Base-by-base conservation (phyloP, 2,329 filamentous ascomycete species). In the Colletotrichum lindemuthianum region DNA sequence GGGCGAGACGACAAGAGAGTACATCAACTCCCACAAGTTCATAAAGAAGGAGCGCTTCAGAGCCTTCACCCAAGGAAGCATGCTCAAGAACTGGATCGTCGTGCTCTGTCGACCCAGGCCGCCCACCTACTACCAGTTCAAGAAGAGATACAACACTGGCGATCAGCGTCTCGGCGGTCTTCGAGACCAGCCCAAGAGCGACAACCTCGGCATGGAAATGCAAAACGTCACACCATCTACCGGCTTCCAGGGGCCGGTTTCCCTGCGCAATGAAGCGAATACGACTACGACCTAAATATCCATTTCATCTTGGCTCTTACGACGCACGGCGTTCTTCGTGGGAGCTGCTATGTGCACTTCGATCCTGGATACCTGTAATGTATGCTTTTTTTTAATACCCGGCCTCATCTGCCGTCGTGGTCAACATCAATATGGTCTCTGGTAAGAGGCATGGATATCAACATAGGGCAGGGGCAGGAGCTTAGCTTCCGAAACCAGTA, bases 21-120 rank as follows among this genome's bases (percentile, higher is more conserved):
- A 97, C 76, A 88, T 99, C 69, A 97, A 97, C 78, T 94, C 92
- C 5, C 93, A 97, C 78, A 98, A 98, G 77, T 98, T 99, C 75
- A 82, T 90, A 68, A 96, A 96, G 79, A 90, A 91, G 71, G 95
- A 99, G 75, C 88, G 96, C 11, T 96, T 97, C 77, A 85, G 94
- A 47, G 93, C 96, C 2, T 99, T 97, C 71, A 94, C 89, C 2
- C 93, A 96, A 73, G 90, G 89, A 40, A 90, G 82, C 69, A 81
- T 90, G 51, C 77, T 91, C 72, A 90, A 85, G 72, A 99, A 99
- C 77, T 93, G 92, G 86, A 77, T 92, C 41, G 86, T 89, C 8
- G 93, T 97, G 11, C 82, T 98, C 53, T 90, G 89, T 70, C 89
- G 95, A 52, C 94, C 96, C 11, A 86, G 94, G 16, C 89, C 93